A percentile compares a stretch with the other conserved stretches of the same genome.
phyloP scores from a whole-genome alignment of 2,329 filamentous ascomycete species.

The Orbilia ellipsospora region DNA sequence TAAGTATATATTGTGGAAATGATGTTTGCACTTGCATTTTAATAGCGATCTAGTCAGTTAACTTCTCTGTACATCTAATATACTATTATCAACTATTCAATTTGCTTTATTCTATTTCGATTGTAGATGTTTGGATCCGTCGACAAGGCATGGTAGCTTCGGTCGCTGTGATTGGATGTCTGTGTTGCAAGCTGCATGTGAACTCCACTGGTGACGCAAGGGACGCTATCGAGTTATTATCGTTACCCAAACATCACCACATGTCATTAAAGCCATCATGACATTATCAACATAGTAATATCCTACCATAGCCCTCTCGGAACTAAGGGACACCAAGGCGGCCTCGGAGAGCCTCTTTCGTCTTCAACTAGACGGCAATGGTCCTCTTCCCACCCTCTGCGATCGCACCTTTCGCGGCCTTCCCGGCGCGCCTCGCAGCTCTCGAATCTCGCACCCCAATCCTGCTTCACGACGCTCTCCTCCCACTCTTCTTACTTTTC shows the following conservation, averaged over 20 bases:
- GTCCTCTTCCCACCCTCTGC: conserved; percentile 31
- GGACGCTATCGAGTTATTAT: neutral
- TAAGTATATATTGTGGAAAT: neutral
- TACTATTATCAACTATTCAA: neutral
- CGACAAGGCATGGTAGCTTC: neutral
- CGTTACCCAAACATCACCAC: no score
- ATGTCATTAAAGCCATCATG: neutral
- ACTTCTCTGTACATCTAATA: conserved; percentile 24
- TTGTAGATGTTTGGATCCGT: no score
- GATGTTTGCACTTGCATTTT: conserved; percentile 28
- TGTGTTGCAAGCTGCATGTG: neutral
- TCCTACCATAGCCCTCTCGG: neutral
- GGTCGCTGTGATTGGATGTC: neutral
- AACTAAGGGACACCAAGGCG: neutral
- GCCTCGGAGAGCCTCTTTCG: no score
- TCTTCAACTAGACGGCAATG: neutral
- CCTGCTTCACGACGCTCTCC: conserved; percentile 41
- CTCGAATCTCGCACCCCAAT: conserved; percentile 28
- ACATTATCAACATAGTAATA: neutral
- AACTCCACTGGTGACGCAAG: conserved; percentile 9
- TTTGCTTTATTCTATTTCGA: neutral
- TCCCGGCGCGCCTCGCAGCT: conserved; percentile 31
- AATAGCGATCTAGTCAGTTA: conserved; percentile 13
- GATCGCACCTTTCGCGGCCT: conserved; percentile 25
- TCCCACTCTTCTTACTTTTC: conserved; percentile 36